Evolutionary conservation across 2,329 filamentous ascomycete genomes (phyloP), one percentile per base, ranked within the genome.

Genomic region (Neopestalotiopsis sp.): DNA sequence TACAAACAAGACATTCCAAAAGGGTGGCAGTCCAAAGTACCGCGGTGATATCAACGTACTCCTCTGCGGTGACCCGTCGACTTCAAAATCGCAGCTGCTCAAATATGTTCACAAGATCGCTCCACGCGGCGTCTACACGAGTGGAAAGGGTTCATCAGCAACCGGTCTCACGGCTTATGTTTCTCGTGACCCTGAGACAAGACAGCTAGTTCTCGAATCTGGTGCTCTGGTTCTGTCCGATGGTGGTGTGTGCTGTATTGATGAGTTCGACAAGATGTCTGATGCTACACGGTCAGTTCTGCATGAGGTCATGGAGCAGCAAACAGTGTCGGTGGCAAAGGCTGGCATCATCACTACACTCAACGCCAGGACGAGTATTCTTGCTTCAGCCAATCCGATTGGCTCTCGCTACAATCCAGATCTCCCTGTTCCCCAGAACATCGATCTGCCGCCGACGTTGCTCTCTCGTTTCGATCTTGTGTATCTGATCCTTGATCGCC

Each of bases 101-200:
- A 89, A 94, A 71, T 99, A 99, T 77, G 92, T 99, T 32, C 95
- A 99, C 87, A 97, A 97, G 82, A 99, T 99, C 76, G 96, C 96
- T 4, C 96, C 96, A 52, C 92, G 96, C 40, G 89, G 89, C 74
- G 91, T 95, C 65, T 95, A 94, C 81, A 95, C 92, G 2, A 94
- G 92, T 69, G 92, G 92, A 76, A 92, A 94, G 78, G 92, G 92
- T 75, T 94, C 91, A 70, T 94, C 92, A 70, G 92, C 92, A 61
- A 92, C 94, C 40, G 92, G 92, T 88, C 85, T 95, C 65, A 95
- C 92, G 24, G 92, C 92, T 2, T 94, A 94, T 69, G 92, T 95
- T 58, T 94, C 93, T 76, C 90, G 92, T 70, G 92, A 95, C 75
- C 92, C 92, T 0, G 92, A 94, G 74, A 94, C 92, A 0, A 89